Conservation (phyloP, 805 yeast species). For the Metschnikowia picachoensis region DNA sequence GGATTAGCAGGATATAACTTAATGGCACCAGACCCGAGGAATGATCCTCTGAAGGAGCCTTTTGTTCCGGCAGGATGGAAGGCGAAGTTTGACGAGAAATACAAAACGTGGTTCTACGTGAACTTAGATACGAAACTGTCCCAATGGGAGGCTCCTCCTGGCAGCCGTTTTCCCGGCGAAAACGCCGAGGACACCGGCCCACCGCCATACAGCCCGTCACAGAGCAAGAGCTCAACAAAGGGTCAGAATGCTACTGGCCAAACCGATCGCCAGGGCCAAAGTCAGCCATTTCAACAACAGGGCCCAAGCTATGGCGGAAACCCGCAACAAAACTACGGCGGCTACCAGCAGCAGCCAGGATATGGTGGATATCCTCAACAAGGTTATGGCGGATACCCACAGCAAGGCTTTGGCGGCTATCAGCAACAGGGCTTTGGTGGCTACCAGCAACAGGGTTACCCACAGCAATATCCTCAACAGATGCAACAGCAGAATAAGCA, state of each 20-base stretch:
- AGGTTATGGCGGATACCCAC: slow-evolving; percentile 1
- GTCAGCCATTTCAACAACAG: slow-evolving; percentile 1
- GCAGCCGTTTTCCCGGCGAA: slow-evolving; percentile 40
- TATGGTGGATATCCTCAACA: slow-evolving; percentile 19
- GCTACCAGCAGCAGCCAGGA: slow-evolving; percentile 6
- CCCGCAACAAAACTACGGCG: slow-evolving; percentile 4
- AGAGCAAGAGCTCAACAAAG: not conserved
- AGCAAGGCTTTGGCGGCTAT: slow-evolving; percentile 5
- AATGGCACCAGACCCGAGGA: slow-evolving; percentile 12
- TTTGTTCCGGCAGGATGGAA: slow-evolving; percentile 67
- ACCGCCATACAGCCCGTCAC: slow-evolving; percentile 35
- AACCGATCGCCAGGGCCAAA: no score
- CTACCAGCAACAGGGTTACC: slow-evolving; percentile 24
- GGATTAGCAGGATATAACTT: not conserved
- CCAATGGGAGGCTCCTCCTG: slow-evolving; percentile 86
- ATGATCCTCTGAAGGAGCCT: slow-evolving; percentile 40
- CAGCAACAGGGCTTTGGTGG: slow-evolving; percentile 17
- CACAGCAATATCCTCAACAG: slow-evolving; percentile 30
- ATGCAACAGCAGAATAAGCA: not conserved
- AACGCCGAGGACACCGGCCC: slow-evolving; percentile 34
- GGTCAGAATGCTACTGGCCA: no score
- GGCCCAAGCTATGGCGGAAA: slow-evolving; percentile 3
- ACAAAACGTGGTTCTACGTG: slow-evolving; percentile 79
- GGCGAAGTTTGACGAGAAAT: slow-evolving; percentile 67
- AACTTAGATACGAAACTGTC: slow-evolving; percentile 65